Evolutionary conservation across 805 yeast species (phyloP).

Genomic region (Ogataea nakhonphanomensis): DNA sequence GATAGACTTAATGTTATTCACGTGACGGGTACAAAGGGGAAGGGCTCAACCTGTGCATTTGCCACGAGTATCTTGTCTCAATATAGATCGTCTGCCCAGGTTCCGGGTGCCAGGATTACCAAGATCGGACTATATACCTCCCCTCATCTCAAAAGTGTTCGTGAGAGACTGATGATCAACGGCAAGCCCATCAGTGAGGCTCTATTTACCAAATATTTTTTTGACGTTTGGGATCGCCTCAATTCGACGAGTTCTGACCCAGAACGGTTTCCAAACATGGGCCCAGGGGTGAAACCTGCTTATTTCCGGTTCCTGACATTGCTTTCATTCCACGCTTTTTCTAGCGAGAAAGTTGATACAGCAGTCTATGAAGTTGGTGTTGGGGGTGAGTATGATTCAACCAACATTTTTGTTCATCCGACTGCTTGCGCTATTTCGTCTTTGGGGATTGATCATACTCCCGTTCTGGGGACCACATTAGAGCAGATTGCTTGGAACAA

Average conservation of each 20-base stretch:
- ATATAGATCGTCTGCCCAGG: constrained; percentile 37
- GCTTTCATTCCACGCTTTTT: constrained; percentile 84
- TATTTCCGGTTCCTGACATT: constrained; percentile 90
- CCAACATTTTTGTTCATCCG: constrained; percentile 79
- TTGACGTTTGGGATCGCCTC: constrained; percentile 88
- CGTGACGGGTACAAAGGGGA: constrained; percentile 97
- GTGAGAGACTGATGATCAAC: constrained; percentile 86
- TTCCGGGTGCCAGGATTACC: constrained; percentile 30
- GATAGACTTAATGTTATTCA: constrained; percentile 78
- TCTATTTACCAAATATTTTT: constrained; percentile 82
- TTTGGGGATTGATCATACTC: constrained; percentile 88
- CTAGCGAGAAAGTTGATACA: constrained; percentile 85
- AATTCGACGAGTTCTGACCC: constrained; percentile 49
- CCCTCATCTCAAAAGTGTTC: constrained; percentile 89
- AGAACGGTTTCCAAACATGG: constrained; percentile 67
- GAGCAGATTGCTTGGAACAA: constrained; percentile 95
- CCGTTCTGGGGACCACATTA: constrained; percentile 81
- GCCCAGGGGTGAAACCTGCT: constrained; percentile 75
- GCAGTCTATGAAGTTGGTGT: constrained; percentile 98
- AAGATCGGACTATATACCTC: constrained; percentile 93
- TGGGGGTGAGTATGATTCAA: constrained; percentile 97
- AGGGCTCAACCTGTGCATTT: constrained; percentile 97
- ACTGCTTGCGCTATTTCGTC: constrained; percentile 82
- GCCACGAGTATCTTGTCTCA: constrained; percentile 74
- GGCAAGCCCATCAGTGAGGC: constrained; percentile 82